Percentiles rank a stretch among this genome's conserved stretches.
Conservation (phyloP, 1,284 basidiomycete species). For the Ceratobasidium sp. region DNA sequence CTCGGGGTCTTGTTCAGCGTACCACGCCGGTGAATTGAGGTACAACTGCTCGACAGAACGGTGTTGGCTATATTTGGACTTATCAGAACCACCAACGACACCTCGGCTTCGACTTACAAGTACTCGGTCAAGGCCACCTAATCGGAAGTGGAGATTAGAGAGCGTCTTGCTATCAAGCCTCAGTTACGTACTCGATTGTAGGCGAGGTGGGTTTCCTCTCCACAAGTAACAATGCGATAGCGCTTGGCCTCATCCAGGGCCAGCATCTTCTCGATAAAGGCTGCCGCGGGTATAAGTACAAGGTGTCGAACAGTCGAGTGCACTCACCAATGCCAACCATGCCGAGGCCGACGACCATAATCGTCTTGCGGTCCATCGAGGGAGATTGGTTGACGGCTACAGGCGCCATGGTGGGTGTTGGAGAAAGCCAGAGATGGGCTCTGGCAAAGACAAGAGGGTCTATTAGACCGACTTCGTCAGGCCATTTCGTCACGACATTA, state of each 20-base stretch:
- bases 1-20: constrained; percentile 61
- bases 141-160: not conserved
- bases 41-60: constrained; percentile 70
- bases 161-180: not conserved
- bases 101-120: constrained; percentile 36
- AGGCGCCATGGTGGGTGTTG: constrained; percentile 14
- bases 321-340: constrained; percentile 70
- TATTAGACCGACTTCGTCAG: too few species aligned
- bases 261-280: constrained; percentile 71
- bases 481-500: not conserved
- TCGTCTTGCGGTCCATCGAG: constrained; percentile 26
- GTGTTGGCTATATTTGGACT: constrained; percentile 69
- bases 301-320: constrained; percentile 37
- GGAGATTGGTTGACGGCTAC: constrained; percentile 8
- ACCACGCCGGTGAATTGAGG: constrained; percentile 68
- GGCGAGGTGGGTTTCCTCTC: constrained; percentile 58
- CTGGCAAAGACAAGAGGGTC: not conserved
- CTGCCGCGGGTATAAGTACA: constrained; percentile 49
- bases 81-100: not conserved
- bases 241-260: constrained; percentile 58
- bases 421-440: not conserved
- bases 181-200: constrained; percentile 44
- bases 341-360: constrained; percentile 68
- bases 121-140: constrained; percentile 36
- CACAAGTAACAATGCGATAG: constrained; percentile 66